Evolutionary conservation across 1,284 basidiomycete genomes (phyloP).

Genomic region (Meripilus lineatus): DNA sequence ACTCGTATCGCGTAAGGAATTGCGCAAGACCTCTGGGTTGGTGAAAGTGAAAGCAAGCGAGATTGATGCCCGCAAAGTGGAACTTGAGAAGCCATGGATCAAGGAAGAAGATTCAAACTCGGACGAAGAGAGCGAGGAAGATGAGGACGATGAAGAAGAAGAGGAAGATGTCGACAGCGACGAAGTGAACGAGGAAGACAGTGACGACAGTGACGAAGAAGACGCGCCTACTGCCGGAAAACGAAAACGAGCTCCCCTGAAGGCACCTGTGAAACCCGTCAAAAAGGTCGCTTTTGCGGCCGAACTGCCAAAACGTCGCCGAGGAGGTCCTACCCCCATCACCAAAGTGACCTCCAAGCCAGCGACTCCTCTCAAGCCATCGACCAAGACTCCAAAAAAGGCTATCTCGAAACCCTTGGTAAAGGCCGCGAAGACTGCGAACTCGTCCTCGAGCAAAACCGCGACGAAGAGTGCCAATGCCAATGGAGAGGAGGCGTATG

Average conservation of each 20-base stretch:
- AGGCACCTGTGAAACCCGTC: neutral
- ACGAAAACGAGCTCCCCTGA: neutral
- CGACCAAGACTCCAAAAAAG: neutral
- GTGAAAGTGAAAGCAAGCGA: conserved; percentile 4
- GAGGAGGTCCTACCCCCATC: too few relatives aligned
- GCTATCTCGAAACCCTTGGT: neutral
- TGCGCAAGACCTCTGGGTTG: conserved; percentile 49
- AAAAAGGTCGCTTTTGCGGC: conserved; percentile 5
- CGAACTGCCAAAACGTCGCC: neutral
- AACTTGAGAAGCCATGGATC: conserved; percentile 1
- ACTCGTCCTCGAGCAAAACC: neutral
- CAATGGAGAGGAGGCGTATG: conserved; percentile 1
- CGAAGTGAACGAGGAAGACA: conserved; percentile 1
- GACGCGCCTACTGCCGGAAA: neutral
- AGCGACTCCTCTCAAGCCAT: neutral
- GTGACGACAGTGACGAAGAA: neutral
- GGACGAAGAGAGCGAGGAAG: conserved; percentile 8
- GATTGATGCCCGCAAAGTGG: conserved; percentile 1
- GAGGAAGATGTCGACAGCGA: neutral
- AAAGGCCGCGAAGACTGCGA: neutral
- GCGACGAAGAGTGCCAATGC: conserved; percentile 1
- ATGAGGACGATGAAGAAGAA: neutral
- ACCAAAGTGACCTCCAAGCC: neutral
- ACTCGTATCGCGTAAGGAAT: conserved; percentile 55
- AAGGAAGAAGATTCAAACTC: conserved; percentile 4